Base-by-base conservation (phyloP, 2,329 filamentous ascomycete species). In the Pseudohalonectria lignicola region DNA sequence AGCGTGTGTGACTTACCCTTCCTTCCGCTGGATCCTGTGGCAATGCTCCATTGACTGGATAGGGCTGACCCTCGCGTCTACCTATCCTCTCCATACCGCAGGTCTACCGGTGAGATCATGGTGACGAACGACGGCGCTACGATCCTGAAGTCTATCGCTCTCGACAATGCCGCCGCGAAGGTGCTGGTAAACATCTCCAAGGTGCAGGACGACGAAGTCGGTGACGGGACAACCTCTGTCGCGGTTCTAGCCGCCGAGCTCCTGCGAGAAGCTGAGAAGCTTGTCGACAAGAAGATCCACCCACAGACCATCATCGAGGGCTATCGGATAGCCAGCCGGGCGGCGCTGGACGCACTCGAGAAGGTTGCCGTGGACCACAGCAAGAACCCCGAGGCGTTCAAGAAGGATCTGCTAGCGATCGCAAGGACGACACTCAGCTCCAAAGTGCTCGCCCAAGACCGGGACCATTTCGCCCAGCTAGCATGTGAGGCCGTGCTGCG, bases 241-340 rank as follows among this genome's bases (percentile, higher is more conserved):
- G 82, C 92, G 31, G 92, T 98, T 13, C 71, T 98, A 45, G 88
- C 92, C 29, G 92, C 92, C 42, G 92, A 98, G 68, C 75, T 98
- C 43, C 73, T 98, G 47, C 82, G 92, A 46, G 92, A 98, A 64
- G 92, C 92, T 34, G 92, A 98, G 69, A 90, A 94, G 68, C 76
- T 98, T 36, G 86, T 98, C 49, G 85, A 93, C 67, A 87, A 90
- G 70, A 96, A 96, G 69, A 95, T 98, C 53, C 92, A 98, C 63
- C 92, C 92, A 37, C 92, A 98, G 72, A 96, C 92, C 37, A 98
- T 98, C 62, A 98, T 98, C 55, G 92, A 98, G 56, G 92, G 92
- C 37, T 98, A 94, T 73, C 79, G 92, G 67, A 94, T 98, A 84
- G 92, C 92, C 38, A 94, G 86, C 61, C 73, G 77, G 37, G 90